Base-by-base conservation (phyloP, 139 green algal genomes). In the Astrephomene gubernaculifera region DNA sequence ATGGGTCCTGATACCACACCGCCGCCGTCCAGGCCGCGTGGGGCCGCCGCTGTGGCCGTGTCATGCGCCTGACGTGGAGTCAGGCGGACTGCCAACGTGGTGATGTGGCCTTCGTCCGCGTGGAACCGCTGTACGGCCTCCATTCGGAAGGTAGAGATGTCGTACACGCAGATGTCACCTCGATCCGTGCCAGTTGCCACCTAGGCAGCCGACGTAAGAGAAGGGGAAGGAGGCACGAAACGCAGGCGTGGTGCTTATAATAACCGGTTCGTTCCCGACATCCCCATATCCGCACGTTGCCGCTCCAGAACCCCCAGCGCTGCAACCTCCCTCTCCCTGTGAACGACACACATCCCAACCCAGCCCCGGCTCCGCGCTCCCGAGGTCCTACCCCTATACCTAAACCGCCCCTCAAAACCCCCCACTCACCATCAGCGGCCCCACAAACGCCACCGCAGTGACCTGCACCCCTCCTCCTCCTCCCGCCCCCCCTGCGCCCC, bases 81-180 rank as follows among this genome's bases (percentile, higher is more conserved):
- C 12, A 84, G 8, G 41, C 83, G 65, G 27, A 35, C 41, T 38
- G 65, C 61, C 49, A 88, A 64, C n/a, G 69, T 45, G 0, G 65
- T 67, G 33, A 88, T 52, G 29, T 73, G 83, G 4, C 44, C 73
- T 12, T 63, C 36, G 54, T 82, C 73, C 12, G 43, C 83, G 22
- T 25, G 36, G 83, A 88, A 88, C 64, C 83, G 83, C 49, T 84
- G 74, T 12, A 84, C 83, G 22, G 67, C 63, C 83, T 73, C 31
- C 19, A 88, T 44, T 0, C 44, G 49, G 8, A 8, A 31, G 36
- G 61, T 73, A 38, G 83, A 88, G 27, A 80, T 76, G 53, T 88
- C 83, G 49, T 81, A 73, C 65, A 88, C 9, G n/a, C 19, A 54
- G 41, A 88, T 49, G 38, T 63, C 33, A 36, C 83, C 83, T 0